Evolutionary conservation across 345 rosid species (phyloP).

Genomic region (Pugionium dolabratum): DNA sequence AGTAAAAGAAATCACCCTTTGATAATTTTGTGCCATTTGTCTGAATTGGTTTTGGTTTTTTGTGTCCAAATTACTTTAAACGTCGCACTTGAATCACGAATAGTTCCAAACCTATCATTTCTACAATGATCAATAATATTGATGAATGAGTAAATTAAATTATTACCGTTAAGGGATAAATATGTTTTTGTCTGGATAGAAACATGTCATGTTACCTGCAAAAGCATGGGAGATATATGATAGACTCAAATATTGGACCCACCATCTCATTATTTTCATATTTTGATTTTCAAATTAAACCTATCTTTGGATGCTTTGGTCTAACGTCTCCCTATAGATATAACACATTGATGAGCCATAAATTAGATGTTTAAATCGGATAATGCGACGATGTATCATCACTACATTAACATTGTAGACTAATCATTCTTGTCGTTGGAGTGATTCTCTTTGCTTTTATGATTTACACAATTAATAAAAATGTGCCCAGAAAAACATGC

Average conservation of each 20-base stretch:
- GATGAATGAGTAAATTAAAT: conserved; percentile 9
- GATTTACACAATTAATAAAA: not conserved
- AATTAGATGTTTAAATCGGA: conserved; percentile 20
- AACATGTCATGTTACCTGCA: conserved; percentile 32
- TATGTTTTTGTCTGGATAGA: conserved; percentile 11
- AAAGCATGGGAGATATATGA: conserved; percentile 24
- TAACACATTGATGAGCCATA: conserved; percentile 22
- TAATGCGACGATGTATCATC: conserved; percentile 27
- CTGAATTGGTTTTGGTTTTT: not conserved
- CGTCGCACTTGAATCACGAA: conserved; percentile 7
- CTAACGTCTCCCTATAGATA: conserved; percentile 24
- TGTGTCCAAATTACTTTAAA: not conserved
- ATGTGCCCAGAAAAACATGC: conserved; percentile 6
- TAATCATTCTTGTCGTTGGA: conserved; percentile 30
- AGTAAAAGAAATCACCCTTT: not conserved
- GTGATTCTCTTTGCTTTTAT: conserved; percentile 32
- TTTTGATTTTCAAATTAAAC: conserved; percentile 1
- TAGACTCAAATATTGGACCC: conserved; percentile 20
- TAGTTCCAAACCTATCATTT: conserved; percentile 1
- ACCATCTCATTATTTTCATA: not conserved
- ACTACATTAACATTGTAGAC: conserved; percentile 20
- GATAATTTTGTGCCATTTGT: conserved; percentile 4
- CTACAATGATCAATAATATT: conserved; percentile 23
- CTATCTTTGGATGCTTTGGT: conserved; percentile 31
- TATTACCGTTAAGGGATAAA: conserved; percentile 16